These are phyloP conservation scores for Ceratobasidium sp. DNA, from an alignment of 1,284 basidiomycete species.

Conservation along the genomic window DNA sequence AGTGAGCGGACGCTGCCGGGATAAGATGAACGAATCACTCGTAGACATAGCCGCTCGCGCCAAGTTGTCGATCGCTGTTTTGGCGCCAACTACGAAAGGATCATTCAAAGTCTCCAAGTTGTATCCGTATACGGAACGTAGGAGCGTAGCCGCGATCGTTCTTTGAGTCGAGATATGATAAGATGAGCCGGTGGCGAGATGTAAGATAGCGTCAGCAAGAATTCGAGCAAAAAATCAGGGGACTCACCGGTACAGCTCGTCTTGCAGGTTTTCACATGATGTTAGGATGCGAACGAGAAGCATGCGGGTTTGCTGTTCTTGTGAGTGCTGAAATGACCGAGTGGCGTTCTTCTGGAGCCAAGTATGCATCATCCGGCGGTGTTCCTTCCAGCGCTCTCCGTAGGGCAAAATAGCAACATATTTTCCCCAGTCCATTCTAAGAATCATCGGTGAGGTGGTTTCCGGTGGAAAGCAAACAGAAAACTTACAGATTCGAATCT, in stretches of 20 bases:
- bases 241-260: constrained; percentile 6
- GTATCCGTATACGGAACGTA: constrained; percentile 21
- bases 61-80: neutral
- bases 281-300: constrained; percentile 7
- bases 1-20: too few relatives aligned
- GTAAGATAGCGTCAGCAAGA: too few relatives aligned
- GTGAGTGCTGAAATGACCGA: neutral
- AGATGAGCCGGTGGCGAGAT: too few relatives aligned
- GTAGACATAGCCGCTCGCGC: constrained; percentile 6
- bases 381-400: constrained; percentile 24
- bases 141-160: constrained; percentile 15
- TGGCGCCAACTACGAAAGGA: constrained; percentile 6
- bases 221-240: neutral
- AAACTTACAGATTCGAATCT: neutral
- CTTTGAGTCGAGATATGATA: neutral
- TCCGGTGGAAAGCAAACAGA: too few relatives aligned
- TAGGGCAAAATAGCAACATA: neutral
- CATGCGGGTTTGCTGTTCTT: constrained; percentile 9
- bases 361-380: constrained; percentile 12
- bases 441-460: neutral
- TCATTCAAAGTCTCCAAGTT: neutral
- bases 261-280: neutral
- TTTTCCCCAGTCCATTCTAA: neutral
- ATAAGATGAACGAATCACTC: neutral
- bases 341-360: constrained; percentile 16